Percentiles rank a stretch among this genome's conserved stretches.
Evolutionary conservation across 495 filamentous ascomycete genomes (phyloP).

Genomic region (Aspergillus mulundensis): DNA sequence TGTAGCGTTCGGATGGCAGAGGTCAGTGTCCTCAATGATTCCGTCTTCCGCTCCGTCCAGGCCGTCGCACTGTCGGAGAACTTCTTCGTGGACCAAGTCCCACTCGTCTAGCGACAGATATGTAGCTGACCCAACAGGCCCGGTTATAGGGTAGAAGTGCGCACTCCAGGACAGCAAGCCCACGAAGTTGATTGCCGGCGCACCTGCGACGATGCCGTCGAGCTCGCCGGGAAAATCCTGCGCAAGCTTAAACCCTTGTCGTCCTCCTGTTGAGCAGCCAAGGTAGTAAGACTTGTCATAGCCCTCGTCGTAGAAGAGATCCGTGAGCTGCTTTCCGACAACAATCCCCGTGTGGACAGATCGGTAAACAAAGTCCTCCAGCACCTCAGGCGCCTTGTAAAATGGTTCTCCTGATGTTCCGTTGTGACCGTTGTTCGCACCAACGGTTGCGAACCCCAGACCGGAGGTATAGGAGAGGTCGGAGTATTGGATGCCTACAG

Average conservation of each 20-base stretch:
- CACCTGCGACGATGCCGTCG: slow-evolving; percentile 64
- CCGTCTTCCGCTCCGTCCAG: slow-evolving; percentile 61
- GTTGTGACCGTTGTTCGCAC: slow-evolving; percentile 56
- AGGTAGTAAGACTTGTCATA: slow-evolving; percentile 51
- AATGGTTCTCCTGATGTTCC: slow-evolving; percentile 50
- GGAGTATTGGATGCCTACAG: slow-evolving; percentile 45
- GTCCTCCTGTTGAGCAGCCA: slow-evolving; percentile 55
- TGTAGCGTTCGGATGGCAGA: slow-evolving; percentile 53
- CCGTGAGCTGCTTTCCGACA: slow-evolving; percentile 45
- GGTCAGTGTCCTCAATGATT: slow-evolving; percentile 58
- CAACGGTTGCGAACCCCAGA: slow-evolving; percentile 53
- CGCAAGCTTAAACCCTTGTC: slow-evolving; percentile 49
- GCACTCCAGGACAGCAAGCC: slow-evolving; percentile 53
- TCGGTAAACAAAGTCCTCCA: slow-evolving; percentile 48
- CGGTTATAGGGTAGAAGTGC: slow-evolving; percentile 47
- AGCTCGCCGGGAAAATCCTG: slow-evolving; percentile 53
- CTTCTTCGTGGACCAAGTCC: slow-evolving; percentile 50
- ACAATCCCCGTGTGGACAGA: slow-evolving; percentile 50
- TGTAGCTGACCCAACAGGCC: slow-evolving; percentile 39
- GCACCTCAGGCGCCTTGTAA: slow-evolving; percentile 46
- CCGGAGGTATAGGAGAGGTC: slow-evolving; percentile 40
- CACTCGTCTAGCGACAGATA: slow-evolving; percentile 52
- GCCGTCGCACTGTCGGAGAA: slow-evolving; percentile 61
- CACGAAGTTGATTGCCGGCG: slow-evolving; percentile 48
- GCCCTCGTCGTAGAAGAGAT: slow-evolving; percentile 42